Evolutionary conservation across 805 yeast species (phyloP), one percentile per base, ranked within the genome.

Genomic region (Lipomyces anomalus): DNA sequence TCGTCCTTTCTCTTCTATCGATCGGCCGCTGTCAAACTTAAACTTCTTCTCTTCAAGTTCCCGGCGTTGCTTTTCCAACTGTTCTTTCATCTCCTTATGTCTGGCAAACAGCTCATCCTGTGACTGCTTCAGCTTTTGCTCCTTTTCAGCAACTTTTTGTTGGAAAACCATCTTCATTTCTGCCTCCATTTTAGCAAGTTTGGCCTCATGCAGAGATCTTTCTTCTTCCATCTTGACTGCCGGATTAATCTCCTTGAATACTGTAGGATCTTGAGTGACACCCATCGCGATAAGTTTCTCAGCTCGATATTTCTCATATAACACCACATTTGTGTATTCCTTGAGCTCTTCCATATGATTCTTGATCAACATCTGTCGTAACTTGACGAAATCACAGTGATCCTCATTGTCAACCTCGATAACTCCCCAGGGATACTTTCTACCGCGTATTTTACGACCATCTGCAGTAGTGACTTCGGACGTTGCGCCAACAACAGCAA

Each of bases 141-240:
- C 99, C 79, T 92, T 94, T 69, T 89, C 96, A 48, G 83, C 72
- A 26, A 92, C 98, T 72, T 92, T 92, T 62, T 85, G 92, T 70
- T 89, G 95, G 79, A 92, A 92, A 45, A 92, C 95, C 22, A 81
- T 74, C 71, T 90, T 89, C 97, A 92, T 88, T 69, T 92, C 97
- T 34, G 87, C 78, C 71, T 92, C 97, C 82, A 92, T 78, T 72
- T 86, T 87, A 47, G 89, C 83, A 59, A 92, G 74, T 64, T 90
- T 88, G 52, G 95, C 95, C 69, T 87, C 96, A 65, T 92, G 97
- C 62, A 86, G 74, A 29, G 83, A 81, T 61, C 84, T 82, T 68
- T 92, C 97, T 69, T 92, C 97, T 67, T 84, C 94, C 67, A 87
- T 95, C 69, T 85, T 86, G 57, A 83, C 74, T 43, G 82, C 78